phyloP scores from a whole-genome alignment of 257 asterid genomes.

The Rehmannia glutinosa region DNA sequence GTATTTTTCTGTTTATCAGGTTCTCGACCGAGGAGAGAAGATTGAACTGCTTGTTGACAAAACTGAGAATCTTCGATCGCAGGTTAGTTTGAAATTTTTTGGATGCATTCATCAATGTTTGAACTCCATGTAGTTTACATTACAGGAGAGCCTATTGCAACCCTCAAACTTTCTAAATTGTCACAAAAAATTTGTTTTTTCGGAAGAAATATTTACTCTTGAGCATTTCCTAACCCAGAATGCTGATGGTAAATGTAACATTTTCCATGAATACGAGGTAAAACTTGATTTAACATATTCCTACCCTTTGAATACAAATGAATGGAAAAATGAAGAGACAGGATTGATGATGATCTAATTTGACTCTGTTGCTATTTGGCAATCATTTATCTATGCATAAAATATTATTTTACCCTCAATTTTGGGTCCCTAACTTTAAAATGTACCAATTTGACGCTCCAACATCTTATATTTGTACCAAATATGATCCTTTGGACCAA shows the following conservation, averaged over 20 bases:
- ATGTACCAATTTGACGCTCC: neutral
- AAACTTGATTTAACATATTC: neutral
- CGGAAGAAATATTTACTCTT: neutral
- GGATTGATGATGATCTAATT: neutral
- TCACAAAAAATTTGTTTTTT: neutral
- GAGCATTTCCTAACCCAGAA: neutral
- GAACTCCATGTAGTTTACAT: neutral
- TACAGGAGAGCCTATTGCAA: neutral
- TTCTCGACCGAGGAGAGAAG: slow-evolving; percentile 62
- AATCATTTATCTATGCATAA: neutral
- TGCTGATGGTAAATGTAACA: neutral
- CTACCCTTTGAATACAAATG: neutral
- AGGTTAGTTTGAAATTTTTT: slow-evolving; percentile 26
- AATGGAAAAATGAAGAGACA: neutral
- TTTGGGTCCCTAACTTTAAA: neutral
- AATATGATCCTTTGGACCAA: neutral
- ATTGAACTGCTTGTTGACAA: slow-evolving; percentile 57
- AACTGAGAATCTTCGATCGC: slow-evolving; percentile 56
- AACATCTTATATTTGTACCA: neutral
- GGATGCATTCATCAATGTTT: neutral
- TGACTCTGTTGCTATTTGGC: neutral
- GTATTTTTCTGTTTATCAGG: slow-evolving; percentile 23
- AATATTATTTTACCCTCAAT: neutral
- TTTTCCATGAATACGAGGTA: neutral
- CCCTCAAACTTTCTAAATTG: neutral